Base-by-base conservation (phyloP, 495 filamentous ascomycete genomes). In the Neurospora sp. region DNA sequence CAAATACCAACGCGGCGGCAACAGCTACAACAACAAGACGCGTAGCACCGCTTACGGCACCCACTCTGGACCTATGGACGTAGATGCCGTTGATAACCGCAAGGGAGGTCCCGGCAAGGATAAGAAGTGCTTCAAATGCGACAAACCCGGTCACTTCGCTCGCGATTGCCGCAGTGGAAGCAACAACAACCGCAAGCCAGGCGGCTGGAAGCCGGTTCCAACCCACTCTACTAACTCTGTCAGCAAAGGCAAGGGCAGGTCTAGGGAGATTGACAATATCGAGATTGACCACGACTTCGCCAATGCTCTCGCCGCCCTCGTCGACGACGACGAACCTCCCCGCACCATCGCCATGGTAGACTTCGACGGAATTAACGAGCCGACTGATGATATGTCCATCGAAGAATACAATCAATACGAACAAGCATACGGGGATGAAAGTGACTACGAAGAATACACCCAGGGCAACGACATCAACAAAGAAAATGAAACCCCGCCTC, bases 51-150 rank as follows among this genome's bases (percentile, higher is more conserved):
- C 42, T 0, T 43, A n/a, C 3, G 7, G 42, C 5, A 43, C 17
- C 0, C 7, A 43, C 0, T 8, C 17, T 0, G 17, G 40, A 0
- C 40, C 40, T 0, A 43, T 43, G 2, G 17, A 43, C 6, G 17
- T 43, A 0, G 17, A 43, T 0, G 6, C 17, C 0, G 6, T 43
- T 3, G 6, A 70, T 0, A 17, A 70, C 10, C 13, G 15, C 10
- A 70, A n/a, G 36, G 34, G 34, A 11, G 28, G 38, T 0, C 28
- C 11, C 0, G 6, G 5, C 15, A 70, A 39, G 11, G 39, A 40
- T 2, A 40, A 43, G 39, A 70, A 34, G 5, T 70, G 10, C 39
- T 70, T 40, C 13, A 70, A 70, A 7, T 70, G 13, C 37, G 15
- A 70, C 5, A 34, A 39, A 4, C 13, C 5, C 4, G 15, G 69